These are phyloP conservation scores for Colletotrichum tamarilloi DNA, from an alignment of 2,329 filamentous ascomycete genomes.

Conservation along the genomic window DNA sequence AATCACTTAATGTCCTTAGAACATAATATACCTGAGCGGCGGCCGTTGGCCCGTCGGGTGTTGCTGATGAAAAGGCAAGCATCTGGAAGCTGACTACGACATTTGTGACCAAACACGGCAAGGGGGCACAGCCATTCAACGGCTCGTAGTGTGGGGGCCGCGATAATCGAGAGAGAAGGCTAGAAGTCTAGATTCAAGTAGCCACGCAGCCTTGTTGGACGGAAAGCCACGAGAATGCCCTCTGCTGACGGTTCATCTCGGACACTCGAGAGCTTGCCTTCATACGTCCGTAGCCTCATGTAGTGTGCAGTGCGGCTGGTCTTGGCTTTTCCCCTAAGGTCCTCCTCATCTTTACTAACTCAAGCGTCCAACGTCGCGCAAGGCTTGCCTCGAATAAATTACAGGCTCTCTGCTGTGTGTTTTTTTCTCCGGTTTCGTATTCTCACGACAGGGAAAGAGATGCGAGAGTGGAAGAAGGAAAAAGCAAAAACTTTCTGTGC, in stretches of 20 bases:
- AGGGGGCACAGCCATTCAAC: neutral
- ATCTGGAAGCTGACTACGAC: neutral
- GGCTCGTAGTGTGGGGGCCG: constrained; percentile 1
- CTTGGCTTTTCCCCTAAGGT: neutral
- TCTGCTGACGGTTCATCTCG: neutral
- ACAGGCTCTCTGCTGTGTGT: neutral
- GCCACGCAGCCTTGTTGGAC: neutral
- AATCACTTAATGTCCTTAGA: neutral
- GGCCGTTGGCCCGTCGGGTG: neutral
- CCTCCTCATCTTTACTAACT: neutral
- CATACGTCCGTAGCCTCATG: neutral
- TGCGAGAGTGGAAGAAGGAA: neutral
- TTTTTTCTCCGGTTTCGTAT: neutral
- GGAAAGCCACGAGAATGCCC: no score
- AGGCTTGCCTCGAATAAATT: constrained; percentile 20
- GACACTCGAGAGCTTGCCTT: neutral
- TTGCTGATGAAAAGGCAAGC: neutral
- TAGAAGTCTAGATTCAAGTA: neutral
- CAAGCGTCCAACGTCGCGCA: constrained; percentile 1
- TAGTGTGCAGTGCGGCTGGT: neutral
- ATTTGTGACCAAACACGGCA: neutral
- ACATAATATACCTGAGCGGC: neutral
- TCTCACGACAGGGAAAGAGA: neutral
- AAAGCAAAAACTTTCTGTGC: neutral
- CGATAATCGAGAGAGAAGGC: neutral